These are phyloP conservation scores for Sedum album DNA, from an alignment of 164 flowering plant species.

Conservation along the genomic window DNA sequence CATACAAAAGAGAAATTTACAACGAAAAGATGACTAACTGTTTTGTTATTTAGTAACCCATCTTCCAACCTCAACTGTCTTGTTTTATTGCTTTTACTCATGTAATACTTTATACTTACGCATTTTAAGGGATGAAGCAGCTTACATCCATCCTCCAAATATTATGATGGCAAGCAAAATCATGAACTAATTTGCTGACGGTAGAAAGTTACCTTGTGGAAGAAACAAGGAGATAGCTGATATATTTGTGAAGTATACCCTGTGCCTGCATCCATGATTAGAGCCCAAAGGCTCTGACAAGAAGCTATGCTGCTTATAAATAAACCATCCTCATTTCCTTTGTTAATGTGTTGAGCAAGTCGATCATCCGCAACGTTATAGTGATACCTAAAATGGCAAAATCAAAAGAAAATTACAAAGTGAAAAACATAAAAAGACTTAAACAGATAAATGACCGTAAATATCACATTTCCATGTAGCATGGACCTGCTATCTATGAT, in stretches of 20 bases:
- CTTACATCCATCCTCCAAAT: not conserved
- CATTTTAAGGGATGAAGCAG: not conserved
- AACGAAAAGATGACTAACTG: not conserved
- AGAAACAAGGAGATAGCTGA: constrained; percentile 34
- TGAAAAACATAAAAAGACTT: not conserved
- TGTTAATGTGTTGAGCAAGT: constrained; percentile 38
- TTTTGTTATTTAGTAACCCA: not conserved
- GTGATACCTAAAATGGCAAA: constrained; percentile 36
- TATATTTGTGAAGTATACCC: constrained; percentile 40
- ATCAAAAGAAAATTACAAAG: not conserved
- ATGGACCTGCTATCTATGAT: not conserved
- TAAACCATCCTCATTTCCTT: constrained; percentile 42
- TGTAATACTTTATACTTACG: too few species aligned
- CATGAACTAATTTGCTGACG: constrained; percentile 19
- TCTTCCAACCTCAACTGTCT: not conserved
- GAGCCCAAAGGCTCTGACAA: constrained; percentile 38
- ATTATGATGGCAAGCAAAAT: too few species aligned
- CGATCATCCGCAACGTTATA: constrained; percentile 46
- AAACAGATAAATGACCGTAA: not conserved
- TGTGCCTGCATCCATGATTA: constrained; percentile 56
- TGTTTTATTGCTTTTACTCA: too few species aligned
- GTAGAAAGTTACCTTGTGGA: constrained; percentile 33
- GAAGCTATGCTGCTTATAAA: constrained; percentile 44
- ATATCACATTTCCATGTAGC: not conserved
- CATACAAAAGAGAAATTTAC: too few species aligned